Evolutionary conservation across 805 yeast genomes (phyloP).

Genomic region (Lipomyces chichibuensis): DNA sequence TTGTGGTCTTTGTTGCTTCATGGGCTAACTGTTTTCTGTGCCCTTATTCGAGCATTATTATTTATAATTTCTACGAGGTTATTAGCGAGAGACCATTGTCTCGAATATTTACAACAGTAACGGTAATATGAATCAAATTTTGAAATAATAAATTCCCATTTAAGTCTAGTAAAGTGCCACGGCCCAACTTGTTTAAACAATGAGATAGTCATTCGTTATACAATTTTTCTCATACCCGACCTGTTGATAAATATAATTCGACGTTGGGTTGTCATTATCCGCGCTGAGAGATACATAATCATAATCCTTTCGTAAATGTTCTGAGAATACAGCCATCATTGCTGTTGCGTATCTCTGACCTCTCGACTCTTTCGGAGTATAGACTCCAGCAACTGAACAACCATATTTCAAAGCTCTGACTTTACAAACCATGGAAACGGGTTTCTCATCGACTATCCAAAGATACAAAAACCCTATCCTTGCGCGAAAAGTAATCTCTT

Average conservation of each 20-base stretch:
- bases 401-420: background rate
- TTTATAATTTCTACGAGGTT: too few species aligned
- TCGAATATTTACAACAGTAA: too few species aligned
- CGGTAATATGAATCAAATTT: too few species aligned
- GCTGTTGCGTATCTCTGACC: background rate
- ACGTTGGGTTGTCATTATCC: background rate
- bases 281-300: background rate
- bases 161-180: background rate
- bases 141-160: too few species aligned
- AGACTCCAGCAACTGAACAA: background rate
- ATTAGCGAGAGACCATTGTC: too few species aligned
- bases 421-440: background rate
- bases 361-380: background rate
- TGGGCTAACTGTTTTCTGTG: slow-evolving; percentile 4
- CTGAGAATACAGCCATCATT: slow-evolving; percentile 1
- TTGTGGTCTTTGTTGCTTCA: slow-evolving; percentile 1
- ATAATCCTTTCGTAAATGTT: background rate
- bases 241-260: background rate
- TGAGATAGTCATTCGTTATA: background rate
- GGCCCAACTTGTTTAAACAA: background rate
- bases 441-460: background rate
- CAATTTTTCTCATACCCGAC: background rate
- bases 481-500: background rate
- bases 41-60: background rate
- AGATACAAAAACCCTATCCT: background rate